Evolutionary conservation across 163 green algal species (phyloP), one percentile per base, ranked within the genome.

Genomic region (Chlamydomonas reinhardtii): DNA sequence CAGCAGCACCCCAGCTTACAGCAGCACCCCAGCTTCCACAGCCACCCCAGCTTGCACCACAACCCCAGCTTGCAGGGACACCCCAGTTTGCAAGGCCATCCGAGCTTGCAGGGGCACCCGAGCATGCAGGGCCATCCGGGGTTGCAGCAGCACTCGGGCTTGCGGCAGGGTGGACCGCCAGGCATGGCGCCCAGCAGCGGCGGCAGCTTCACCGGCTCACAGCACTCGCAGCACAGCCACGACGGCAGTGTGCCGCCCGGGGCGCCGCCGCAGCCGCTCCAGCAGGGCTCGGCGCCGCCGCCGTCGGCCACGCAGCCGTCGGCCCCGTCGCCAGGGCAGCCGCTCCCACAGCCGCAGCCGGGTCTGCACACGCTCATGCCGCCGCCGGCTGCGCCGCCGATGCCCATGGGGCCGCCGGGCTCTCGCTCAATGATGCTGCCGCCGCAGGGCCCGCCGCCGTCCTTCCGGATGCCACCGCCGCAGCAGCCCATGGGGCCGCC

Each of bases 361-460:
- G 48, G 29, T 0, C 59, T 68, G 52, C 76, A 84, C 43, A 27
- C 29, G 62, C 54, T 85, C 48, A 85, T 85, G 79, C 79, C 79
- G 0, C 79, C 79, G 68, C 79, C 79, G 25, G 68, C 79, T 2
- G 66, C 79, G 6, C 78, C 78, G 8, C 48, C 48, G 48, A 17
- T 56, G 48, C 48, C 48, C 48, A 56, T 56, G 48, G 48, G 48
- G 73, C n/a, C 48, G 68, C 24, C 25, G 52, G 52, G 22, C n/a
- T 9, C 39, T 24, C n/a, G 79, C 20, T 27, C 31, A 0, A 71
- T 85, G 31, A 72, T 85, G 68, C 24, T 68, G 79, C 79, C 64
- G 43, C 77, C 77, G n/a, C 20, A 24, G 66, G 64, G 59, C 37
- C 34, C 70, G 24, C 72, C 72, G 27, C 72, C 72, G 27, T 64